Percentiles rank a stretch among this genome's conserved stretches.
Evolutionary conservation across 2,329 filamentous ascomycete genomes (phyloP).

Genomic region (Sporothrix euskadiensis): DNA sequence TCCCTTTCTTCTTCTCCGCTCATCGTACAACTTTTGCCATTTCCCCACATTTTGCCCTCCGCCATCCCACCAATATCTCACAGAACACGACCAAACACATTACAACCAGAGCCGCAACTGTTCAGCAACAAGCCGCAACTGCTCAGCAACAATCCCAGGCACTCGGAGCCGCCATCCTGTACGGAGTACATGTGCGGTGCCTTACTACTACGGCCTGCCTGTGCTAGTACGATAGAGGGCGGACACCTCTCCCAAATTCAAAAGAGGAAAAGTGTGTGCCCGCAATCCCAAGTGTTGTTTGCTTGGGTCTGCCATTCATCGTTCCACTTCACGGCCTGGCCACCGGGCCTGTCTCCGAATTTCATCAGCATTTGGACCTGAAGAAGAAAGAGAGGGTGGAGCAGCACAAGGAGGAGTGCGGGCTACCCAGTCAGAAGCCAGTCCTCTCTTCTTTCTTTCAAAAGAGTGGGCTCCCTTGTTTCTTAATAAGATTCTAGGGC

Average conservation of each 20-base stretch:
- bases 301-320: background rate
- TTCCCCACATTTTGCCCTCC: background rate
- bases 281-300: background rate
- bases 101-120: background rate
- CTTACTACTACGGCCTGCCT: background rate
- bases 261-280: constrained; percentile 2
- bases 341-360: background rate
- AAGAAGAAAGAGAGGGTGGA: background rate
- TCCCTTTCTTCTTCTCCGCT: background rate
- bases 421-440: background rate
- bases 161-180: background rate
- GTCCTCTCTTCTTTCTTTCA: background rate
- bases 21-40: background rate
- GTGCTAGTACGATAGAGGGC: background rate
- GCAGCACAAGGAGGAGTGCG: background rate
- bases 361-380: background rate
- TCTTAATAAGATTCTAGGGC: constrained; percentile 17
- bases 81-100: background rate
- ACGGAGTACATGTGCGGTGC: background rate
- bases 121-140: constrained; percentile 8
- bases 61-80: background rate
- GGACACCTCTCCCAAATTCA: background rate
- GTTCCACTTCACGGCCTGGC: background rate
- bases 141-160: constrained; percentile 4
- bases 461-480: background rate